Percentiles rank a stretch among this genome's conserved stretches.
These are phyloP conservation scores for Diaporthe citrichinensis DNA, from an alignment of 2,329 filamentous ascomycete genomes.

Conservation along the genomic window DNA sequence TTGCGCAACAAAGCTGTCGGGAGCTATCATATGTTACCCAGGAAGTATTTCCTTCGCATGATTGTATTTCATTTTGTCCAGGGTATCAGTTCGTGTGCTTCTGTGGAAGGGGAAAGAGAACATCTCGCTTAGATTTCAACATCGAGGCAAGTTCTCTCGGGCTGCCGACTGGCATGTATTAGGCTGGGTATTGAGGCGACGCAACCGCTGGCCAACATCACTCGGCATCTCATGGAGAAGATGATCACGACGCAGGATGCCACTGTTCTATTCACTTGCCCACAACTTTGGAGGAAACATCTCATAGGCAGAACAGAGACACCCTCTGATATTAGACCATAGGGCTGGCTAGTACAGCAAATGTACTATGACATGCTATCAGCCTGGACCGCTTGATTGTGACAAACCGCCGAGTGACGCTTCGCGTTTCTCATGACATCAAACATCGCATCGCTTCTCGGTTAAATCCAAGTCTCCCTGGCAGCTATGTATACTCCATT, in stretches of 20 bases:
- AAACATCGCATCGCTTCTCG: too few species aligned
- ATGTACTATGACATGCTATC: slow-evolving; percentile 38
- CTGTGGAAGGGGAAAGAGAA: not conserved
- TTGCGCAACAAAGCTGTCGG: slow-evolving; percentile 30
- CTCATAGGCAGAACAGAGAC: slow-evolving; percentile 42
- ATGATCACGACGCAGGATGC: slow-evolving; percentile 39
- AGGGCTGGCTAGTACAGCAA: slow-evolving; percentile 42
- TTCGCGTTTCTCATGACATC: too few species aligned
- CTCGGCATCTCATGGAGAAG: slow-evolving; percentile 26
- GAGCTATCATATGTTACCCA: slow-evolving; percentile 35
- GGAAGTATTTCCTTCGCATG: slow-evolving; percentile 46
- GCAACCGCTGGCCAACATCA: slow-evolving; percentile 27
- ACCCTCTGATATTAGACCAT: slow-evolving; percentile 44
- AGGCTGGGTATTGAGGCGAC: slow-evolving; percentile 39
- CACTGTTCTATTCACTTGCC: slow-evolving; percentile 43
- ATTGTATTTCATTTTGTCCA: slow-evolving; percentile 41
- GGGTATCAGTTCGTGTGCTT: slow-evolving; percentile 37
- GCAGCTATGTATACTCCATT: too few species aligned
- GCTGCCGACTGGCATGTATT: slow-evolving; percentile 37
- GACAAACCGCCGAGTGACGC: not conserved
- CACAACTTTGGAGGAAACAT: slow-evolving; percentile 42
- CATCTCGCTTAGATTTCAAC: slow-evolving; percentile 39
- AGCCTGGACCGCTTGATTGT: not conserved
- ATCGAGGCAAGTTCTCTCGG: slow-evolving; percentile 39
- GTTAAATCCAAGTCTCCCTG: too few species aligned